These are phyloP conservation scores for Trypanosoma scelopori DNA, from an alignment of 208 protist genomes.

Conservation along the genomic window DNA sequence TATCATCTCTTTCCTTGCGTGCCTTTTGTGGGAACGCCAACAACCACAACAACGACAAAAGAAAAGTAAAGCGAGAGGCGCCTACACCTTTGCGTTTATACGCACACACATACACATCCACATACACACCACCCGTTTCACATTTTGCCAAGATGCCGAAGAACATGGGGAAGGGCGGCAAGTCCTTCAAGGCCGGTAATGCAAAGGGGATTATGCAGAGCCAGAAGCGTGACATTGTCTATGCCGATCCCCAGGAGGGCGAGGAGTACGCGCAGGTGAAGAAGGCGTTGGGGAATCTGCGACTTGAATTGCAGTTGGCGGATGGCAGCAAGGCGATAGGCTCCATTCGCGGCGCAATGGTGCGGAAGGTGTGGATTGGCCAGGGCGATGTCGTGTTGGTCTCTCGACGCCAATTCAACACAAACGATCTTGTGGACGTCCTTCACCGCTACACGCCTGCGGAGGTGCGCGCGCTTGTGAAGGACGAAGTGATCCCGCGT, in stretches of 20 bases:
- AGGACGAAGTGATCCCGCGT: conserved; percentile 79
- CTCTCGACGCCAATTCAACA: conserved; percentile 77
- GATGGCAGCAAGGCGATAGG: conserved; percentile 79
- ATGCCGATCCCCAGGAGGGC: conserved; percentile 93
- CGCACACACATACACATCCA: too few relatives aligned
- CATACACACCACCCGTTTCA: background rate
- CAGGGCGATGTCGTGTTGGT: conserved; percentile 82
- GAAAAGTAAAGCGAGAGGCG: too few relatives aligned
- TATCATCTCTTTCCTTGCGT: too few relatives aligned
- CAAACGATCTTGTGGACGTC: conserved; percentile 82
- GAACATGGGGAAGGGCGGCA: conserved; percentile 95
- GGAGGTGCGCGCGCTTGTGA: conserved; percentile 76
- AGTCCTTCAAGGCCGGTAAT: conserved; percentile 96
- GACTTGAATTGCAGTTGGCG: conserved; percentile 92
- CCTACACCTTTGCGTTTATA: background rate
- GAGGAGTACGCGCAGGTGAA: conserved; percentile 98
- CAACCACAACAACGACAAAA: too few relatives aligned
- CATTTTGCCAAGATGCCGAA: conserved; percentile 78
- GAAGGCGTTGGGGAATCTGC: conserved; percentile 97
- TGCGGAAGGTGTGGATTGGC: conserved; percentile 82
- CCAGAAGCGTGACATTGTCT: conserved; percentile 96
- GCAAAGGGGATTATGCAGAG: conserved; percentile 94
- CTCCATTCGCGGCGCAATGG: conserved; percentile 81
- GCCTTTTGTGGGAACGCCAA: too few relatives aligned
- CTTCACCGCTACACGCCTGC: conserved; percentile 74